These are phyloP conservation scores for Lactarius trivialis DNA, from an alignment of 768 basidiomycete species.

Conservation along the genomic window DNA sequence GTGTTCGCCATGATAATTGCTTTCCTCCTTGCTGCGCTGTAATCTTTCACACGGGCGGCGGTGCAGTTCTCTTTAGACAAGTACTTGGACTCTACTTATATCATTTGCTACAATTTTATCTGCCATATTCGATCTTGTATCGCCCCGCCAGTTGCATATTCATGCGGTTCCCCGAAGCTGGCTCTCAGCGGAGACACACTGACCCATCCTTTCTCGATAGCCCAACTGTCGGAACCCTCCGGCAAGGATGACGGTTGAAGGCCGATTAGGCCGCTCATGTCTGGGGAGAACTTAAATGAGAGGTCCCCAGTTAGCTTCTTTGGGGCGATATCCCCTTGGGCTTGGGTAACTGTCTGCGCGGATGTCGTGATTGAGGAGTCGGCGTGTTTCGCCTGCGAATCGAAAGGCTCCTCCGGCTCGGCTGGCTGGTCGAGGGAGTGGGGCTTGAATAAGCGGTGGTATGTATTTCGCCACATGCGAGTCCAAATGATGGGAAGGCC, in stretches of 20 bases:
- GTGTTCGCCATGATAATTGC: neutral
- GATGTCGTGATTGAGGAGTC: conserved; percentile 33
- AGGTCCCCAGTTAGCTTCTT: conserved; percentile 30
- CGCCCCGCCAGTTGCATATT: conserved; percentile 23
- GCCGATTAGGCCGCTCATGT: conserved; percentile 60
- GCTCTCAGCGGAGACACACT: conserved; percentile 77
- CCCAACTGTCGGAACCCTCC: conserved; percentile 78
- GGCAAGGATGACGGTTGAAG: conserved; percentile 57
- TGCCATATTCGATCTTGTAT: conserved; percentile 46
- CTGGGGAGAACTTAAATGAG: conserved; percentile 70
- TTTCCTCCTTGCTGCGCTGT: conserved; percentile 1
- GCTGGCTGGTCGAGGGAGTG: conserved; percentile 22
- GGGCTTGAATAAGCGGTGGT: conserved; percentile 71
- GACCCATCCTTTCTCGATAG: conserved; percentile 58
- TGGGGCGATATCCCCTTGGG: neutral
- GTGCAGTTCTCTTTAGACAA: neutral
- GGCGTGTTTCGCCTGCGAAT: conserved; percentile 39
- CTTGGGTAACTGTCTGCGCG: neutral
- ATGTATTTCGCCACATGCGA: conserved; percentile 77
- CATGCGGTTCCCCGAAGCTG: conserved; percentile 60
- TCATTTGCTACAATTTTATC: conserved; percentile 44
- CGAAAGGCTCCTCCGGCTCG: conserved; percentile 25
- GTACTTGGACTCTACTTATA: neutral
- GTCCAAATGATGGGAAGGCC: conserved; percentile 75
- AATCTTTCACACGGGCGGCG: neutral